These are phyloP conservation scores for Starmera pachycereana DNA, from an alignment of 805 yeast genomes.

Conservation along the genomic window DNA sequence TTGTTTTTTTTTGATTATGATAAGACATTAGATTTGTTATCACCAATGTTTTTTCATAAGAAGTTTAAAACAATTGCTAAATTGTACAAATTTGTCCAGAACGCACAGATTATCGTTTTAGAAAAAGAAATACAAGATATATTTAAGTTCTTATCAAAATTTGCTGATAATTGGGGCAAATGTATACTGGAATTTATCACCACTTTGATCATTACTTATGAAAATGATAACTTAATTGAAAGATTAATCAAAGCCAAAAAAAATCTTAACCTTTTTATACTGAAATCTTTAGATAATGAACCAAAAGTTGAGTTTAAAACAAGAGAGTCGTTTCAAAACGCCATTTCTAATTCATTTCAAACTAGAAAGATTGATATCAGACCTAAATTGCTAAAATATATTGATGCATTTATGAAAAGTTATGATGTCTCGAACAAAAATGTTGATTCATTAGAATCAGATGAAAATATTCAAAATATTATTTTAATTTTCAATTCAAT, in stretches of 20 bases:
- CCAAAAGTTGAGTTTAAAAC: slow-evolving; percentile 9
- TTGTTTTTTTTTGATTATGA: slow-evolving; percentile 6
- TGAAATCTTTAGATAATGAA: slow-evolving; percentile 4
- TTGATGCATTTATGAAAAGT: slow-evolving; percentile 12
- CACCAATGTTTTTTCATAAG: slow-evolving; percentile 7
- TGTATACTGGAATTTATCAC: slow-evolving; percentile 7
- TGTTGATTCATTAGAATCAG: neutral
- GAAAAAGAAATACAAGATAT: too few species aligned
- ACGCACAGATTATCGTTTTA: neutral
- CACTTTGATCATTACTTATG: neutral
- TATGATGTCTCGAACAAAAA: neutral
- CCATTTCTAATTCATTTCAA: slow-evolving; percentile 2
- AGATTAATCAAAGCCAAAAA: slow-evolving; percentile 11
- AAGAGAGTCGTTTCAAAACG: slow-evolving; percentile 12
- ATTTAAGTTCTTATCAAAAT: neutral
- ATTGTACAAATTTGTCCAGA: slow-evolving; percentile 7
- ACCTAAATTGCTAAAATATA: slow-evolving; percentile 7
- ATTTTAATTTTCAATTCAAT: slow-evolving; percentile 12
- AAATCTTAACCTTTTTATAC: slow-evolving; percentile 3
- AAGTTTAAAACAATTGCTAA: slow-evolving; percentile 1
- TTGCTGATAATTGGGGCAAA: slow-evolving; percentile 6
- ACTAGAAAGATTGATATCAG: slow-evolving; percentile 2
- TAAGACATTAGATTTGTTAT: too few species aligned
- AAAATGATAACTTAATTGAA: slow-evolving; percentile 5
- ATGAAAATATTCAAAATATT: slow-evolving; percentile 5